Evolutionary conservation across 148 eudicot species (phyloP), one percentile per base, ranked within the genome.

Genomic region (Dysphania ambrosioides): DNA sequence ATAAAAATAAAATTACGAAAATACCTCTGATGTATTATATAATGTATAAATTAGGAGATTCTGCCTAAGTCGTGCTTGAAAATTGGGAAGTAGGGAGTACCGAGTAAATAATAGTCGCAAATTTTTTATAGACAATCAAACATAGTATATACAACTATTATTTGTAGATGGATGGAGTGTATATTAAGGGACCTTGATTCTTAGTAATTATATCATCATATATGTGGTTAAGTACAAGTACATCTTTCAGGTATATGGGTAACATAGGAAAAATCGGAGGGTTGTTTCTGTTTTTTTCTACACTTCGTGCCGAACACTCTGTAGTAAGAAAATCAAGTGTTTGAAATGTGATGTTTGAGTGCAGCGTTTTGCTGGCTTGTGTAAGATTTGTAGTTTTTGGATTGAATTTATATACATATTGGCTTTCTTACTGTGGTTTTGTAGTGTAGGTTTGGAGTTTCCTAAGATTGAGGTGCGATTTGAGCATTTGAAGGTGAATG

Each of bases 401-500:
- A 41, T 70, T 73, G 47, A 62, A 29, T 36, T 27, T 53, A 11
- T 70, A 30, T 72, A 44, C 24, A 38, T 78, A 41, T n/a, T 61
- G 36, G 53, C 67, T 74, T 3, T 72, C 67, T 76, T 73, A 73
- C 64, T 55, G 60, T 75, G 77, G 49, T 49, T 62, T 77, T 85
- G 38, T 81, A 93, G 98, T 68, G 98, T 91, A 79, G 90, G 89
- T 74, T 70, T 93, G 86, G 88, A 93, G 59, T 89, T 93, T 81
- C 98, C 98, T 13, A 87, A 80, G 80, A 87, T 91, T 75, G 97
- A 93, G 79, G 86, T 93, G 72, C 87, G 98, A 24, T 93, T 85
- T 83, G 87, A 91, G 71, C 80, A 89, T 83, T 81, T 93, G 83
- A 85, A 82, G 41, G 89, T 91, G 60, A 93, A 93, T 72, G 91